A percentile compares a stretch with the other conserved stretches of the same genome.
These are phyloP conservation scores for Mycotypha africana DNA, from an alignment of 371 early-diverging fungal genomes.

Conservation along the genomic window DNA sequence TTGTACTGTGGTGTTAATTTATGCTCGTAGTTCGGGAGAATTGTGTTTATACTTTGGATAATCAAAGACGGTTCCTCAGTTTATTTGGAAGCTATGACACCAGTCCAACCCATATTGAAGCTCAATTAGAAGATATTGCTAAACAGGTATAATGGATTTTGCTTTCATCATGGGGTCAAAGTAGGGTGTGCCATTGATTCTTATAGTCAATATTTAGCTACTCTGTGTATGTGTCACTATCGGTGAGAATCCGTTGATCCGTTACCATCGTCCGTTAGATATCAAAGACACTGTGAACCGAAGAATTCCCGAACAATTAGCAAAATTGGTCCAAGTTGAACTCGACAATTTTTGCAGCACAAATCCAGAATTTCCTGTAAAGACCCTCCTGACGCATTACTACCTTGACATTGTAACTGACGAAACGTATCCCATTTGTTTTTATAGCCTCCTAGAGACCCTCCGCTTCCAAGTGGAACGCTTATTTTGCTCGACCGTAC, in stretches of 20 bases:
- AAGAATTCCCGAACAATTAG: conserved; percentile 46
- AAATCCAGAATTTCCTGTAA: conserved; percentile 61
- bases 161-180: no score
- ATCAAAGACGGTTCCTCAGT: conserved; percentile 60
- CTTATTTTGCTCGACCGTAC: conserved; percentile 88
- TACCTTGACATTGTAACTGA: no score
- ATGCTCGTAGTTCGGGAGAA: conserved; percentile 65
- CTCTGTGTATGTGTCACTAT: conserved; percentile 72
- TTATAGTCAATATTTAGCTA: no score
- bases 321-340: conserved; percentile 47
- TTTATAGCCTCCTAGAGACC: conserved; percentile 49
- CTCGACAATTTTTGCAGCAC: conserved; percentile 55
- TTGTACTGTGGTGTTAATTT: background rate
- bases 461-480: conserved; percentile 62
- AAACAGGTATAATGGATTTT: conserved; percentile 72
- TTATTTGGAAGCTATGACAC: conserved; percentile 44
- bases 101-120: conserved; percentile 37
- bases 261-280: conserved; percentile 76
- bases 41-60: conserved; percentile 73
- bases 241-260: conserved; percentile 82
- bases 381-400: no score
- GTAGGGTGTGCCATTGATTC: no score
- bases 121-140: conserved; percentile 65
- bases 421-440: no score
- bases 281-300: conserved; percentile 62